Evolutionary conservation across 495 filamentous ascomycete genomes (phyloP).

Genomic region (Penicillium cinerascens): DNA sequence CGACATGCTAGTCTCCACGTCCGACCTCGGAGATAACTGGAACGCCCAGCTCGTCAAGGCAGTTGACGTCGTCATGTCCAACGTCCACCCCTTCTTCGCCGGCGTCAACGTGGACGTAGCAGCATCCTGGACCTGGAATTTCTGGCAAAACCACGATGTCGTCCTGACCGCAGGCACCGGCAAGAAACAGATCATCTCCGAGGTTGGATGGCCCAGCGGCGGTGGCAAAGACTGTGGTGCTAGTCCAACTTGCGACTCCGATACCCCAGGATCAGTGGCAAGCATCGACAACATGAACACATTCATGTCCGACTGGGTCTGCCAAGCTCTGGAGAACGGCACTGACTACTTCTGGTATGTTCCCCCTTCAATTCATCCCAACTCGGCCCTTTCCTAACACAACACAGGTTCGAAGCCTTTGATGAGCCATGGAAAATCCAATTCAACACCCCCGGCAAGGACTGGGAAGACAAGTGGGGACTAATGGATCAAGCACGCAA

Average conservation of each 20-base stretch:
- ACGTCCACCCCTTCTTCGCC: conserved; percentile 95
- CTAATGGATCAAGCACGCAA: conserved; percentile 84
- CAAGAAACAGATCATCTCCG: conserved; percentile 70
- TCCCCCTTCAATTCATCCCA: not conserved
- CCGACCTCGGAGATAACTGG: conserved; percentile 91
- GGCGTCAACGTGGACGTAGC: conserved; percentile 67
- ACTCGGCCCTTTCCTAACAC: not conserved
- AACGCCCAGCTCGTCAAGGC: conserved; percentile 57
- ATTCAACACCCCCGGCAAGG: conserved; percentile 64
- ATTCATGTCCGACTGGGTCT: conserved; percentile 86
- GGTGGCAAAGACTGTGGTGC: conserved; percentile 78
- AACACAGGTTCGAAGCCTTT: conserved; percentile 77
- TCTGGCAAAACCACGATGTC: conserved; percentile 69
- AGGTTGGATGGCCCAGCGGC: conserved; percentile 87
- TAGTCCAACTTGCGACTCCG: conserved; percentile 48
- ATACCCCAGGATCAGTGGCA: conserved; percentile 62
- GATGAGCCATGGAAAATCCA: conserved; percentile 90
- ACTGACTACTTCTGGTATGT: conserved; percentile 91
- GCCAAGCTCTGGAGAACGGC: conserved; percentile 68
- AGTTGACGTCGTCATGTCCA: conserved; percentile 90
- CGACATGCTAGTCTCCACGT: conserved; percentile 76
- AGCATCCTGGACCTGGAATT: conserved; percentile 77
- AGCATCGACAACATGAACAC: conserved; percentile 80
- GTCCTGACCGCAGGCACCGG: conserved; percentile 52
- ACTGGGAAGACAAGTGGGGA: conserved; percentile 97